Base-by-base conservation (phyloP, 768 basidiomycete genomes). In the Bullera alba region DNA sequence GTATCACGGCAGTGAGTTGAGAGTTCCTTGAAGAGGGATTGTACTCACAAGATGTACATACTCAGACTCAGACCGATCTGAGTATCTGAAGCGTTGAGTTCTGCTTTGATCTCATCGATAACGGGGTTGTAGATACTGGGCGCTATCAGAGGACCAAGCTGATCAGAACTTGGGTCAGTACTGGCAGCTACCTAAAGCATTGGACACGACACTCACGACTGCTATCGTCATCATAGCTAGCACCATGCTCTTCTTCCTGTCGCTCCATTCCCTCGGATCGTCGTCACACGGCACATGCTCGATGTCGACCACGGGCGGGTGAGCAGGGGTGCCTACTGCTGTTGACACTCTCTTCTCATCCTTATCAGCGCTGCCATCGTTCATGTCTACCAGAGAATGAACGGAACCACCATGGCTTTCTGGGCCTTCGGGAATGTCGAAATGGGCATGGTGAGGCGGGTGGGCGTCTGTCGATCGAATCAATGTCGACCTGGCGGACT, bases 271-370 rank as follows among this genome's bases (percentile, higher is more conserved):
- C 25, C 73, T 49, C n/a, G 73, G 73, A 57, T 74, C 73, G 56
- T 74, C 63, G n/a, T 72, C 70, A 8, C 73, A 72, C 23, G 69
- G 62, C n/a, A 67, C 63, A 63, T 74, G 73, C 34, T 74, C 73
- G 39, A 74, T 74, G 56, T 74, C 73, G 14, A 71, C 37, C 14
- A 61, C 58, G 3, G 59, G 57, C 23, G 30, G 3, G n/a, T n/a
- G 26, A 8, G 52, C 39, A 12, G 15, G 10, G 8, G 10, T n/a
- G 8, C 32, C 32, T 8, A 34, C 32, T 34, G n/a, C 32, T n/a
- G 32, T 34, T n/a, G 32, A 34, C n/a, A 34, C 32, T n/a, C n/a
- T 34, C 10, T 34, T n/a, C 32, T 34, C 10, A 8, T 34, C 32
- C 32, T 34, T 8, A 8, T n/a, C 10, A 34, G 32, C 32, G 32